A percentile compares a stretch with the other conserved stretches of the same genome.
Conservation (phyloP, 306 rosid genomes). For the Rubus parviflorus region DNA sequence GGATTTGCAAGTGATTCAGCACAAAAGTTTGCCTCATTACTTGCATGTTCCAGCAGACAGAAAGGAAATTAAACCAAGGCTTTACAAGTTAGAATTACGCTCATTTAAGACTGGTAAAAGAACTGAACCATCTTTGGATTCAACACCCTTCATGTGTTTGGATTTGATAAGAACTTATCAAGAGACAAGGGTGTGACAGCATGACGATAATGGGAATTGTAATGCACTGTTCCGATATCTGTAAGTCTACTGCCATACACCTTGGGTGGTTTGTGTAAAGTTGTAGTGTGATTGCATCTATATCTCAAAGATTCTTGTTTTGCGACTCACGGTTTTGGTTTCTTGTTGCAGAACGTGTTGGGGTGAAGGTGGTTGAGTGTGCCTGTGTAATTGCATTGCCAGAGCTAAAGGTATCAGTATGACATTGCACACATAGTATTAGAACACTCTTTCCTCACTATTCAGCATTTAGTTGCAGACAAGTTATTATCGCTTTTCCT, state of each 20-base stretch:
- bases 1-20: background rate
- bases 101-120: conserved; percentile 15
- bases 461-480: background rate
- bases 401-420: conserved; percentile 79
- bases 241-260: background rate
- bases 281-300: background rate
- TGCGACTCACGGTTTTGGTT: conserved; percentile 4
- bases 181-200: background rate
- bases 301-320: background rate
- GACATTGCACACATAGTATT: background rate
- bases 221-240: too few relatives aligned
- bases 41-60: background rate
- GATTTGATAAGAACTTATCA: background rate
- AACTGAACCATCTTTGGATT: background rate
- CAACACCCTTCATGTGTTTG: background rate
- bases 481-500: background rate
- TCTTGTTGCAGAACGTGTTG: conserved; percentile 76
- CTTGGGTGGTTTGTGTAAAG: background rate
- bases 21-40: background rate
- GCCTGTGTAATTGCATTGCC: conserved; percentile 93
- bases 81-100: background rate
- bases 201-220: background rate
- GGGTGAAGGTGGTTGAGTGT: conserved; percentile 76
- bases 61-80: background rate
- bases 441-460: background rate